Conservation (phyloP, 805 yeast genomes). For the Candida succiphila region DNA sequence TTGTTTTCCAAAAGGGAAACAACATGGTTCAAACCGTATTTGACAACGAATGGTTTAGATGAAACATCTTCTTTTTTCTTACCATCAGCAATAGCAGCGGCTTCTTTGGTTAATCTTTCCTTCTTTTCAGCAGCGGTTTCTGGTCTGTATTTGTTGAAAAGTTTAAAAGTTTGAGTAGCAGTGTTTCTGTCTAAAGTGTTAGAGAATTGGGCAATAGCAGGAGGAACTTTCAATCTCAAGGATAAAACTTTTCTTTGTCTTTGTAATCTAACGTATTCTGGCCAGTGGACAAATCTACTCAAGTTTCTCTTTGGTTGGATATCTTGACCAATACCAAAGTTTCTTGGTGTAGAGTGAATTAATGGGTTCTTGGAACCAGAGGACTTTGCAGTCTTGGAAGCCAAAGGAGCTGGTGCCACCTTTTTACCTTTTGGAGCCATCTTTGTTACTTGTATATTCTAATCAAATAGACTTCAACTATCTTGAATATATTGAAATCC, state of each 20-base stretch:
- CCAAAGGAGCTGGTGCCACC: conserved; percentile 96
- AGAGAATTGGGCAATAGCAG: conserved; percentile 92
- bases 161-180: conserved; percentile 90
- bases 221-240: conserved; percentile 95
- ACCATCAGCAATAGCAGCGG: conserved; percentile 96
- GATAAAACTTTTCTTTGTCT: conserved; percentile 94
- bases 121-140: conserved; percentile 94
- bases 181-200: conserved; percentile 95
- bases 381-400: conserved; percentile 51
- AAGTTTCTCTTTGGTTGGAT: conserved; percentile 91
- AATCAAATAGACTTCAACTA: no score
- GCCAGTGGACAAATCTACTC: conserved; percentile 95
- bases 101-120: conserved; percentile 96
- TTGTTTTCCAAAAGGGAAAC: conserved; percentile 92
- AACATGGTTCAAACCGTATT: conserved; percentile 98
- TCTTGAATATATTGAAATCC: no score
- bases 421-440: conserved; percentile 49
- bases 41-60: conserved; percentile 89
- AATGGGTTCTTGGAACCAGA: conserved; percentile 62
- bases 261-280: conserved; percentile 92
- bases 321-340: conserved; percentile 91
- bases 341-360: conserved; percentile 77
- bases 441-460: background rate
- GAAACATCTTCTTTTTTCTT: conserved; percentile 92
- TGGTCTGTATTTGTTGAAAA: conserved; percentile 97